Evolutionary conservation across 169 alveolate genomes (phyloP), one percentile per base, ranked within the genome.

Genomic region (Eimeria maxima): DNA sequence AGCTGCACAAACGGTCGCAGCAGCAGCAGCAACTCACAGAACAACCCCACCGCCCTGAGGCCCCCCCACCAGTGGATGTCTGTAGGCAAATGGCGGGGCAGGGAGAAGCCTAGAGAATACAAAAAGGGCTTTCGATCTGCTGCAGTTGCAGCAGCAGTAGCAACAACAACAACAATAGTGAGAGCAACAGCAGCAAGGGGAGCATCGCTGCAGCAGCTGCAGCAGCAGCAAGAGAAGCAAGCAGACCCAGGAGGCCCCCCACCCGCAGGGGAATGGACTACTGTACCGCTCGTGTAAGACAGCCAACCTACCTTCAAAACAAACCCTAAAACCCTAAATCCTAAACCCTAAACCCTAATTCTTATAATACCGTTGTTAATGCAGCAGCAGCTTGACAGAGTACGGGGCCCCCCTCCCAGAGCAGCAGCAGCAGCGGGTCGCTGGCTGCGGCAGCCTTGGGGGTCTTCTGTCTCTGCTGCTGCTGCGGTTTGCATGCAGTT

Each of bases 181-280:
- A 16, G 55, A 73, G 83, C 83, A 73, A 29, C 83, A 33, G 83
- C 83, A 14, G 83, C 83, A 73, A 53, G 55, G 38, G 20, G 27
- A 8, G 53, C 83, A 73, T 50, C 83, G 16, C 55, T 4, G 27
- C 69, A 60, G 53, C 83, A 29, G n/a, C 44, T n/a, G 18, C 83
- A 73, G 38, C 83, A 73, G 83, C 83, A 73, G 83, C 83, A 73
- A 13, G 5, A 29, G 83, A 22, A 73, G 83, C 83, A 73, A 1
- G 80, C 45, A 69, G 80, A 73, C 83, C 83, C 83, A 13, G 1
- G 83, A 73, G 83, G 83, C 83, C 83, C 83, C 83, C 83, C 83
- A 73, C 50, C 83, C 5, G 18, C 53, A 29, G 33, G 18, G 13
- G 27, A 29, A 16, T 10, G 53, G 83, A 29, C 10, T 10, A 16